phyloP scores from a whole-genome alignment of 2,329 filamentous ascomycete genomes.

The Zymoseptoria crescenta region DNA sequence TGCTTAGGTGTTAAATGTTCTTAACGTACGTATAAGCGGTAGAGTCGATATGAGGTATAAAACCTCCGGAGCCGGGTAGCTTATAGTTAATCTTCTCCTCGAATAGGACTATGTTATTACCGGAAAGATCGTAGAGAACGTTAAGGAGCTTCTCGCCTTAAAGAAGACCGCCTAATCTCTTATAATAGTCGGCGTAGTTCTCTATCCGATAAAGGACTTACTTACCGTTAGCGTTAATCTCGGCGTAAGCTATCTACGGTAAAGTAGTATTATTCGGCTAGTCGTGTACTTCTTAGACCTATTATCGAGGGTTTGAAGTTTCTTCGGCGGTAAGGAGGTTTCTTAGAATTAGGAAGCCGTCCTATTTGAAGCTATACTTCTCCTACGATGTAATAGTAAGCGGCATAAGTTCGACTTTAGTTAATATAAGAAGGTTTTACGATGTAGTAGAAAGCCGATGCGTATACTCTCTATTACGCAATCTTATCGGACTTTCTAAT shows the following conservation, averaged over 20 bases:
- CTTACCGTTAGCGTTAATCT: constrained; percentile 2
- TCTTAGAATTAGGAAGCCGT: constrained; percentile 2
- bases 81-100: constrained; percentile 38
- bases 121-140: constrained; percentile 25
- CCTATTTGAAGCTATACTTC: not conserved
- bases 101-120: constrained; percentile 33
- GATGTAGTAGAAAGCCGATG: no score
- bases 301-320: not conserved
- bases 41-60: constrained; percentile 32
- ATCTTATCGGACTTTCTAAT: no score
- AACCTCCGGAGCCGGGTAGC: constrained; percentile 32
- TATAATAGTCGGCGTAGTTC: constrained; percentile 23
- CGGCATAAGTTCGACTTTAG: no score
- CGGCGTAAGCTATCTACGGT: constrained; percentile 4
- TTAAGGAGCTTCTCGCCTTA: constrained; percentile 25
- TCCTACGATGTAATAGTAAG: not conserved
- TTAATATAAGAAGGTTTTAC: no score
- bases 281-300: constrained; percentile 2
- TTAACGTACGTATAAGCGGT: constrained; percentile 34
- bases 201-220: constrained; percentile 7
- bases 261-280: not conserved
- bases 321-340: not conserved
- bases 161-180: constrained; percentile 28
- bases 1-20: constrained; percentile 32
- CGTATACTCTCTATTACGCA: no score